Conservation (phyloP, 2,329 filamentous ascomycete genomes). For the Aspergillus fumigatiaffinis region DNA sequence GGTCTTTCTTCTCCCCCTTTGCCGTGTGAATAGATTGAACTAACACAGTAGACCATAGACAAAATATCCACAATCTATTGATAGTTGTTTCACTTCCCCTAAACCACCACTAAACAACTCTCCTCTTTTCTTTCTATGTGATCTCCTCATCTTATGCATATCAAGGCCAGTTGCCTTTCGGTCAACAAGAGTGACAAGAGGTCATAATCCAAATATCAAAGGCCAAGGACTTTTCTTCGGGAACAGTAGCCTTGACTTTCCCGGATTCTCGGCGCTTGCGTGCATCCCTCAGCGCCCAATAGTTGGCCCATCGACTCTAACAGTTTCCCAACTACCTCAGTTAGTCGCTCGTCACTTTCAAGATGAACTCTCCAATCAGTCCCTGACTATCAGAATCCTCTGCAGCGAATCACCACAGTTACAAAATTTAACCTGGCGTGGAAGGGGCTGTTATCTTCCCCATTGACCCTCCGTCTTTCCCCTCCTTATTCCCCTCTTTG, state of each 20-base stretch:
- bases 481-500: not conserved
- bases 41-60: not conserved
- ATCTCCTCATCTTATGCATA: not conserved
- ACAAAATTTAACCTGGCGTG: not conserved
- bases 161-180: not conserved
- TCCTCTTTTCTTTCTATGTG: not conserved
- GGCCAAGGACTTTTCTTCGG: not conserved
- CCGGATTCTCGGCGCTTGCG: not conserved
- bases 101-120: not conserved
- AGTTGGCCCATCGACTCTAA: not conserved
- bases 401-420: not conserved
- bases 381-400: not conserved
- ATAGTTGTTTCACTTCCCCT: not conserved
- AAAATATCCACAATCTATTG: not conserved
- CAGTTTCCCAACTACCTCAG: slow-evolving; percentile 1
- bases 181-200: not conserved
- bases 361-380: not conserved
- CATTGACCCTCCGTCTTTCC: not conserved
- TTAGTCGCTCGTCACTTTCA: not conserved
- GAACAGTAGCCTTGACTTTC: not conserved
- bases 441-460: not conserved
- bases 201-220: not conserved
- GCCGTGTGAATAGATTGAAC: not conserved
- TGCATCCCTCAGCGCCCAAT: not conserved
- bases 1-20: not conserved